Conservation (phyloP, 2,329 filamentous ascomycete genomes). For the Diaporthe nobilis region DNA sequence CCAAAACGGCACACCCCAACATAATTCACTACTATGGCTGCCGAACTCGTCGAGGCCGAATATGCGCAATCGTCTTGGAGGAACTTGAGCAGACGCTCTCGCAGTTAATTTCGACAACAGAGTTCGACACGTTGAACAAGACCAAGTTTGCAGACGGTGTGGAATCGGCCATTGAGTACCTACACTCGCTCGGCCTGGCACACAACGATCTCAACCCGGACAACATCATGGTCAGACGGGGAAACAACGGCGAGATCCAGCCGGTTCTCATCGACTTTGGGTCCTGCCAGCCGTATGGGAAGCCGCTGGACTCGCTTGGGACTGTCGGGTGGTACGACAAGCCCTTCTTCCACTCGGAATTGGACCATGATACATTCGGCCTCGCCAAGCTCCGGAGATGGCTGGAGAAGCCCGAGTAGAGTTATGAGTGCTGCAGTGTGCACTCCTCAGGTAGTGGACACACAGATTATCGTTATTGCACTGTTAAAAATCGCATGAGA, state of each 20-base stretch:
- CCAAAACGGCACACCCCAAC: constrained; percentile 27
- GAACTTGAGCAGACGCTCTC: constrained; percentile 3
- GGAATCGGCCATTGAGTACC: constrained; percentile 26
- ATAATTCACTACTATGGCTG: constrained; percentile 41
- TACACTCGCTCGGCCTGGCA: constrained; percentile 12
- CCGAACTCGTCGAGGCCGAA: constrained; percentile 25
- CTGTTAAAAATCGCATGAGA: neutral
- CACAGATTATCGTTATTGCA: neutral
- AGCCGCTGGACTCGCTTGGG: neutral
- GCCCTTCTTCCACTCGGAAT: neutral
- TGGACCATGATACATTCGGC: neutral
- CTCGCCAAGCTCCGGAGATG: neutral
- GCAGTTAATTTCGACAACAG: neutral
- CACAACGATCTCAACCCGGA: constrained; percentile 33
- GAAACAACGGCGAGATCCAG: neutral
- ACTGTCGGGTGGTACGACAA: constrained; percentile 31
- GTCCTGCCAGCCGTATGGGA: constrained; percentile 4
- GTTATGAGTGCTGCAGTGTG: neutral
- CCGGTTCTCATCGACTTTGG: constrained; percentile 29
- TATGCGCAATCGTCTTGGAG: constrained; percentile 37
- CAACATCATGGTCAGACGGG: constrained; percentile 24
- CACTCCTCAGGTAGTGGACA: neutral
- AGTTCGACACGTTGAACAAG: neutral
- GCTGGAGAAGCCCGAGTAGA: neutral
- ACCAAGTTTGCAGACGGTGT: constrained; percentile 11